Conservation (phyloP, 2,329 filamentous ascomycete genomes). For the Exophiala dermatitidis region DNA sequence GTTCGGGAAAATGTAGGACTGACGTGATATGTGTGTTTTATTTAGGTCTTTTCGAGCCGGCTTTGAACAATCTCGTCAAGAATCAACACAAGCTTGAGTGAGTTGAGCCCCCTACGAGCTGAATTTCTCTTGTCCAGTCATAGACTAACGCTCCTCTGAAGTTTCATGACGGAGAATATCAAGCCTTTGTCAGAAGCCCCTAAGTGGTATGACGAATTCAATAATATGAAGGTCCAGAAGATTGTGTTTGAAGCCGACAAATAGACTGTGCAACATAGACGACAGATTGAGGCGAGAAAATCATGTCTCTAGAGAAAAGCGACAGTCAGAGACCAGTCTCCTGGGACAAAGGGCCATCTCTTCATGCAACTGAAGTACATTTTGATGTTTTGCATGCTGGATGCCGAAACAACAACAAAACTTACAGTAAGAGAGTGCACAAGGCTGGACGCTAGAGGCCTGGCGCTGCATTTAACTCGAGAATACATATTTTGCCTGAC, state of each 20-base stretch:
- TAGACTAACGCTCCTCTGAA: conserved; percentile 28
- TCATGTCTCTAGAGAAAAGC: neutral
- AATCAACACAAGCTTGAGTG: conserved; percentile 62
- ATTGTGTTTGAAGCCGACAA: conserved; percentile 55
- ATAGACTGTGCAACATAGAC: conserved; percentile 21
- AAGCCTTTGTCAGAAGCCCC: conserved; percentile 62
- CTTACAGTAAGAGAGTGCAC: too few species aligned
- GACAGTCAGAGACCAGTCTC: neutral
- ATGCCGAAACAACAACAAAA: too few species aligned
- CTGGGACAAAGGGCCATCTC: too few species aligned
- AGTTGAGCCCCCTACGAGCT: conserved; percentile 28
- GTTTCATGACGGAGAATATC: conserved; percentile 70
- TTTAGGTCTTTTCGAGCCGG: conserved; percentile 54
- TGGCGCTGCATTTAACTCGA: too few species aligned
- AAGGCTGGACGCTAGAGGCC: too few species aligned
- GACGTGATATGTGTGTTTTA: conserved; percentile 38
- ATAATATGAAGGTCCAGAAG: conserved; percentile 67
- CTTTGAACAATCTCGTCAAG: conserved; percentile 57
- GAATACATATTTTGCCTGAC: too few species aligned
- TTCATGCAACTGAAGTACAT: too few species aligned
- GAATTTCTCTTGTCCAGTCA: neutral
- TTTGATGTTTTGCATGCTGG: too few species aligned
- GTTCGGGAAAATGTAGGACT: neutral
- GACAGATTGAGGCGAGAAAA: neutral
- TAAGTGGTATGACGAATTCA: conserved; percentile 64